These are phyloP conservation scores for Yarrowia sp. DNA, from an alignment of 805 yeast genomes.

Conservation along the genomic window DNA sequence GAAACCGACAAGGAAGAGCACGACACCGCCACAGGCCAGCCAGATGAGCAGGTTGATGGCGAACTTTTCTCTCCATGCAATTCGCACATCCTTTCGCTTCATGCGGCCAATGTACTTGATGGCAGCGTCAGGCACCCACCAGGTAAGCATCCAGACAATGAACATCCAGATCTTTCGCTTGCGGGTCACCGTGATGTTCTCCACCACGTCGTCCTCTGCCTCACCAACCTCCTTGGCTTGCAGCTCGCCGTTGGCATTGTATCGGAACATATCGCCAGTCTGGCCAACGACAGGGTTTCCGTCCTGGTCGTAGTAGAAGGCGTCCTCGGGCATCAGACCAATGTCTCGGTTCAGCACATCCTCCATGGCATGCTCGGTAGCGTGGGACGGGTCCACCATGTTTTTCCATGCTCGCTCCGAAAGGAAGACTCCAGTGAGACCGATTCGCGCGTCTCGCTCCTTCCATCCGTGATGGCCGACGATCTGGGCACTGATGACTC, in stretches of 20 bases:
- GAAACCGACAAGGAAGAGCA: constrained; percentile 41
- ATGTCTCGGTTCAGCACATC: constrained; percentile 28
- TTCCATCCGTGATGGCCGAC: constrained; percentile 39
- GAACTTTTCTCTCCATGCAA: constrained; percentile 46
- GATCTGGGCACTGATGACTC: constrained; percentile 33
- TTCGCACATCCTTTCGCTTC: constrained; percentile 40
- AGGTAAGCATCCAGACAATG: constrained; percentile 42
- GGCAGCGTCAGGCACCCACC: constrained; percentile 43
- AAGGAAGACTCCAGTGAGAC: constrained; percentile 43
- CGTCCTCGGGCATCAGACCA: constrained; percentile 30
- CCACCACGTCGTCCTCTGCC: constrained; percentile 38
- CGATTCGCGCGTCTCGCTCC: constrained; percentile 41
- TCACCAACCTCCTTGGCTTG: constrained; percentile 37
- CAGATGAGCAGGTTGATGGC: constrained; percentile 45
- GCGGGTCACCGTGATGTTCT: constrained; percentile 36
- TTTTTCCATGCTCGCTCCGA: constrained; percentile 45
- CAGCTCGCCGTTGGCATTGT: constrained; percentile 31
- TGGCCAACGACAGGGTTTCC: constrained; percentile 33
- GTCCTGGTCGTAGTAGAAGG: constrained; percentile 38
- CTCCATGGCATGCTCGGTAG: constrained; percentile 29
- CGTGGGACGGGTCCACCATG: constrained; percentile 37
- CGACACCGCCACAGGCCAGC: constrained; percentile 40
- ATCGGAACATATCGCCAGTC: constrained; percentile 42
- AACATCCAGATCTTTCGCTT: constrained; percentile 42
- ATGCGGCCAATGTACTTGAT: constrained; percentile 38